Conservation (phyloP, 495 filamentous ascomycete genomes). For the Rhizodiscina lignyota region DNA sequence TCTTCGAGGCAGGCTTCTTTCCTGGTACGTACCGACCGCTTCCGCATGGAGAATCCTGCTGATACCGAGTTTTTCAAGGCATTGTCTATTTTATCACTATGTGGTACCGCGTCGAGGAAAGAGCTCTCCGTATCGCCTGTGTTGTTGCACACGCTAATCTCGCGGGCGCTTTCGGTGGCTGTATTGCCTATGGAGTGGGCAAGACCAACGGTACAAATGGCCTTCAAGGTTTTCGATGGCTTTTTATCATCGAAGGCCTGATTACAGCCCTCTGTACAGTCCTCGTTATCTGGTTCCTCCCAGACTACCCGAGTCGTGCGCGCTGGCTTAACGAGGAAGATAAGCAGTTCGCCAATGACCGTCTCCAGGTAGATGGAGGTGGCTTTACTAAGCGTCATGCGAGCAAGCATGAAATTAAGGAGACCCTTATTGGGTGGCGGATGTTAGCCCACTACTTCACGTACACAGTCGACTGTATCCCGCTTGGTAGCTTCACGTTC, state of each 20-base stretch:
- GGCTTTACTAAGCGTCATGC: constrained; percentile 8
- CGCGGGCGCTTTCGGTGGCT: constrained; percentile 10
- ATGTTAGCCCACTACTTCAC: constrained; percentile 10
- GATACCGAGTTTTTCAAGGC: background rate
- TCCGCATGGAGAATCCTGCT: too few relatives aligned
- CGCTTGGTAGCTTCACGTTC: constrained; percentile 3
- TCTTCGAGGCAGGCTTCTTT: constrained; percentile 14
- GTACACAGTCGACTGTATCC: constrained; percentile 4
- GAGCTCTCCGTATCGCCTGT: constrained; percentile 7
- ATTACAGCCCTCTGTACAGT: too few relatives aligned
- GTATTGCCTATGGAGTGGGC: too few relatives aligned
- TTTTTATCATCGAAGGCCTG: too few relatives aligned
- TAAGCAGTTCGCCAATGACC: constrained; percentile 1
- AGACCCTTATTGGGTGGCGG: constrained; percentile 4
- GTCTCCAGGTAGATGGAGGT: constrained; percentile 6
- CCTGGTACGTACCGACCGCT: too few relatives aligned
- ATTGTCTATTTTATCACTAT: constrained; percentile 8
- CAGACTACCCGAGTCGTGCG: constrained; percentile 2
- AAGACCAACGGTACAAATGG: too few relatives aligned
- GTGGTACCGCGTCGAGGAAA: constrained; percentile 8
- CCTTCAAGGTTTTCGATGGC: too few relatives aligned
- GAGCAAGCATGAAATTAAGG: constrained; percentile 4
- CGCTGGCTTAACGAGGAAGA: constrained; percentile 3
- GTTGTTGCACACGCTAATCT: constrained; percentile 7
- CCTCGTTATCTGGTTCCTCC: constrained; percentile 1